Base-by-base conservation (phyloP, 805 yeast species). In the Zygotorulaspora chibaensis region DNA sequence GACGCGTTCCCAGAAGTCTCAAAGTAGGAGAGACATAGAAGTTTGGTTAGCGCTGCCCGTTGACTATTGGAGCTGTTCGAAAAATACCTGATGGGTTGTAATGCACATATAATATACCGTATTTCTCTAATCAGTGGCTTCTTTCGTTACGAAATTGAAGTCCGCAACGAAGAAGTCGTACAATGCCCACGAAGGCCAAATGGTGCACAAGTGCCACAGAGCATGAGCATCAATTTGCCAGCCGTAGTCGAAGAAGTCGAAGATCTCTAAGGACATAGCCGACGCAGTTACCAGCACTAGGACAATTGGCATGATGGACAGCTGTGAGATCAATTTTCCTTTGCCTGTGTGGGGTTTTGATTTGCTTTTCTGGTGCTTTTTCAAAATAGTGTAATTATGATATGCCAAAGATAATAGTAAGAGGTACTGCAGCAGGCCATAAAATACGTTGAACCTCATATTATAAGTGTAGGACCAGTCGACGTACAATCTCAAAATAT, bases 401-500 rank as follows among this genome's bases (percentile, higher is more conserved):
- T 42, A 59, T 15, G 62, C 61, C 10, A 71, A 45, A 0, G 55
- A 38, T 3, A 69, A 28, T 15, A 71, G 51, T 17, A 71, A 58
- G 2, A 75, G 50, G 62, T 89, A 85, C 57, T 91, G 97, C 4
- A 83, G 50, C 2, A 89, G 46, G 0, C 97, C 99, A 42, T 88
- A 76, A 0, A 75, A 63, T 1, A 93, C 81, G 58, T 93, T 91
- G 23, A 93, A 95, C 52, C 78, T 75, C 98, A 93, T 91, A 67
- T 91, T 91, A 64, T 93, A 93, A 1, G 95, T 83, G 66, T 91
- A 91, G 47, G 88, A 84, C 91, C 96, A 91, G 54, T 83, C 84
- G 9, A 76, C 62, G 37, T 75, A 68, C 28, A 93, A 69, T 49
- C 91, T 74, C 28, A 76, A 60, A 10, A 93, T 70, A 63, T 91